Conservation (phyloP, 305 asterid species). For the Solanum hybrid region DNA sequence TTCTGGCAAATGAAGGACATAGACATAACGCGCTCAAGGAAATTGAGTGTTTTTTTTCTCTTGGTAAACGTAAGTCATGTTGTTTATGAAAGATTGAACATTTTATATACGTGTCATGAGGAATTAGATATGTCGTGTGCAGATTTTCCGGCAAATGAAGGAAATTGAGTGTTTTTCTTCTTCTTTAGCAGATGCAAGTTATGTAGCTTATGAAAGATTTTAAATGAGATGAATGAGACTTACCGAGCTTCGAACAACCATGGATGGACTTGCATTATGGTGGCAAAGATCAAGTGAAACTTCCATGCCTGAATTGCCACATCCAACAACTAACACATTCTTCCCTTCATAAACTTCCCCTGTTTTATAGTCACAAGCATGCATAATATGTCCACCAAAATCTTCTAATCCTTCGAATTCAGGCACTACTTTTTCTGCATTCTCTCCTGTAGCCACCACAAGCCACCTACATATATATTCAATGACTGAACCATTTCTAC, state of each 20-base stretch:
- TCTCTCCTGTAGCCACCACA: constrained; percentile 88
- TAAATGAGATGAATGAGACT: constrained; percentile 8
- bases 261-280: constrained; percentile 56
- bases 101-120: not conserved
- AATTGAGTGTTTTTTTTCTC: not conserved
- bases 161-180: not conserved
- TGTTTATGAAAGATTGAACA: not conserved
- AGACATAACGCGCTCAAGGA: not conserved
- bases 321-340: constrained; percentile 67
- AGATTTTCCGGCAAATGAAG: not conserved
- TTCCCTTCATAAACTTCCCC: constrained; percentile 52
- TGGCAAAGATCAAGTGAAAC: constrained; percentile 79
- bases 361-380: constrained; percentile 80
- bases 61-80: not conserved
- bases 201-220: not conserved
- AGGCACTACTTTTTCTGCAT: constrained; percentile 71
- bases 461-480: constrained; percentile 81
- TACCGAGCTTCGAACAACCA: constrained; percentile 80
- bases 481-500: constrained; percentile 2
- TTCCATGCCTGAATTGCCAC: constrained; percentile 97
- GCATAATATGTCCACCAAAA: constrained; percentile 50
- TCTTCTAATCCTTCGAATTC: constrained; percentile 46
- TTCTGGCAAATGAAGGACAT: not conserved
- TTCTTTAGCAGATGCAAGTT: not conserved
- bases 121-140: not conserved